Evolutionary conservation across 2,329 filamentous ascomycete species (phyloP).

Genomic region (Ceratocystis harringtonii): DNA sequence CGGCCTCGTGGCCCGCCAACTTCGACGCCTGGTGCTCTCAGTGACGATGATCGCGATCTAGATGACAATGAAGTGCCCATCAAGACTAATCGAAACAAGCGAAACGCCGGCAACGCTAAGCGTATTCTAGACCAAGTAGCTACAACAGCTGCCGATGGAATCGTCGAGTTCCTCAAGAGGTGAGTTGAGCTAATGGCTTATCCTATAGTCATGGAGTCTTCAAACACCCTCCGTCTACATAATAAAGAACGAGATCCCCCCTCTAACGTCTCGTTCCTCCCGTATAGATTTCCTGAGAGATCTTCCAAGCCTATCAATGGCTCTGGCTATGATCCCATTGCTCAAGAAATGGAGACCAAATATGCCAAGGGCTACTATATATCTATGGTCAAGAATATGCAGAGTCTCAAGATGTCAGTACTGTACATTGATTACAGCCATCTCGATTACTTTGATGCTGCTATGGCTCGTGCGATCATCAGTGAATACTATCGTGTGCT

Average conservation of each 20-base stretch:
- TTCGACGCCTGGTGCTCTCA: conserved; percentile 44
- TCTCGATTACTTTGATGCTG: conserved; percentile 59
- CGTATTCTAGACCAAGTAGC: conserved; percentile 64
- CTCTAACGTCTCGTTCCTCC: conserved; percentile 9
- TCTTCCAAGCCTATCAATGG: not conserved
- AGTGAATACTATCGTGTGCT: conserved; percentile 90
- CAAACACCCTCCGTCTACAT: too few species aligned
- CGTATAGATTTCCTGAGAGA: conserved; percentile 43
- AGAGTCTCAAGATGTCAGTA: conserved; percentile 60
- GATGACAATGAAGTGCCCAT: conserved; percentile 48
- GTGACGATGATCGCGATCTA: conserved; percentile 46
- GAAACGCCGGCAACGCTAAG: conserved; percentile 37
- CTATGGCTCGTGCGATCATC: conserved; percentile 72
- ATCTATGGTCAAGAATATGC: conserved; percentile 66
- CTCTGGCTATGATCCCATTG: conserved; percentile 8
- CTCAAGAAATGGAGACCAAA: conserved; percentile 13
- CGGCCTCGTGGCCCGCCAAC: conserved; percentile 46
- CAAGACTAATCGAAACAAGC: conserved; percentile 27
- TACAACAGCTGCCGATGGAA: conserved; percentile 57
- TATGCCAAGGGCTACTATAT: conserved; percentile 68
- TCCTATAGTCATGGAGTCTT: too few species aligned
- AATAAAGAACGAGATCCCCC: too few species aligned
- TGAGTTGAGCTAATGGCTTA: conserved; percentile 27
- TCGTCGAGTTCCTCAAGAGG: conserved; percentile 68
- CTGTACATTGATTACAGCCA: conserved; percentile 83